Percentiles rank a stretch among this genome's conserved stretches.
phyloP scores from a whole-genome alignment of 2,329 filamentous ascomycete genomes.

The Trichoderma asperellum region DNA sequence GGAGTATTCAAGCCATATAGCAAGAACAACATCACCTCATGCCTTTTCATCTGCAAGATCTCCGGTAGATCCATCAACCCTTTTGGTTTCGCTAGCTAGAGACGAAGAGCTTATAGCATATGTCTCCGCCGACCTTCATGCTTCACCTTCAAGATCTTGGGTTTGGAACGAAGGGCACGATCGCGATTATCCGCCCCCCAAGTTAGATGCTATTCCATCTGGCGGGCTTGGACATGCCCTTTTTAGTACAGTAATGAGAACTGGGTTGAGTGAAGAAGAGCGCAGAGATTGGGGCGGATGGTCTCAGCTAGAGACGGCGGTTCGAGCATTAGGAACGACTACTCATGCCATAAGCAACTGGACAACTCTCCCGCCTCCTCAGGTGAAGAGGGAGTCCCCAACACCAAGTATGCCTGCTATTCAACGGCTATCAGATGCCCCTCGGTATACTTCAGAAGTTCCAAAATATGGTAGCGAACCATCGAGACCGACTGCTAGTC shows the following conservation, averaged over 20 bases:
- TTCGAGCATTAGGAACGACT: slow-evolving; percentile 39
- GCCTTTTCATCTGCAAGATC: slow-evolving; percentile 39
- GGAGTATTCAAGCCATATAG: slow-evolving; percentile 49
- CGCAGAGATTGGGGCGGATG: slow-evolving; percentile 78
- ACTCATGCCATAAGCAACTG: slow-evolving; percentile 34
- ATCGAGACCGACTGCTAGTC: slow-evolving; percentile 37
- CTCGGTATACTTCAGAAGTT: slow-evolving; percentile 38
- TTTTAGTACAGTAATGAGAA: slow-evolving; percentile 53
- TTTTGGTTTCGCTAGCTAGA: slow-evolving; percentile 45
- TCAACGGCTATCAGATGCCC: slow-evolving; percentile 38
- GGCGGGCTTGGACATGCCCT: slow-evolving; percentile 44
- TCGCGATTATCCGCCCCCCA: slow-evolving; percentile 47
- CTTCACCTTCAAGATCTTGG: slow-evolving; percentile 77
- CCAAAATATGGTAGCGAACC: slow-evolving; percentile 34
- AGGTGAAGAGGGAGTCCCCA: slow-evolving; percentile 44
- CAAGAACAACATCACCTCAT: slow-evolving; percentile 40
- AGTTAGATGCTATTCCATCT: slow-evolving; percentile 29
- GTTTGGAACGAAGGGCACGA: slow-evolving; percentile 69
- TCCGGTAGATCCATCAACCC: slow-evolving; percentile 39
- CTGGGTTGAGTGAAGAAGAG: slow-evolving; percentile 60
- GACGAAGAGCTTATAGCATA: slow-evolving; percentile 92
- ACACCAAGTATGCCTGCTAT: slow-evolving; percentile 35
- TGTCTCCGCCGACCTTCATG: slow-evolving; percentile 83
- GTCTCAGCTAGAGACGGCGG: slow-evolving; percentile 66
- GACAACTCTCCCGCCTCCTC: slow-evolving; percentile 40